phyloP scores from a whole-genome alignment of 768 basidiomycete genomes.

The Pleurotus citrinopileatus region DNA sequence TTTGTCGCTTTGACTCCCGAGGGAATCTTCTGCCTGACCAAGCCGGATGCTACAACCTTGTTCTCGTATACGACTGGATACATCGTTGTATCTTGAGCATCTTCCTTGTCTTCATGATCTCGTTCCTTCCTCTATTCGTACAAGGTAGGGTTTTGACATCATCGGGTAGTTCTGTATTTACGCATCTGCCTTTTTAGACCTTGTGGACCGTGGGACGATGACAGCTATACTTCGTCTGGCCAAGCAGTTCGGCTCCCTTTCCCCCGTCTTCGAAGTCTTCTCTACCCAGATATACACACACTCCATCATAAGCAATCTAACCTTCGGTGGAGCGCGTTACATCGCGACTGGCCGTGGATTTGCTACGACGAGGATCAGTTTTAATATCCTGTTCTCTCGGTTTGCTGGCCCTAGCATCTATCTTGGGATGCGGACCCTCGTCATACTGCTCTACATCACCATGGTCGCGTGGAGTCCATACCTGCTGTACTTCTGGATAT shows the following conservation, averaged over 20 bases:
- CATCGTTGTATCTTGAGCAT: conserved; percentile 95
- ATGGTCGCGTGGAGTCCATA: conserved; percentile 89
- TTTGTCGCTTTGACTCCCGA: conserved; percentile 75
- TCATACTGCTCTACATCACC: conserved; percentile 93
- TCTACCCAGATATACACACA: conserved; percentile 98
- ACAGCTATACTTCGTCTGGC: conserved; percentile 88
- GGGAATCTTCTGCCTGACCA: conserved; percentile 77
- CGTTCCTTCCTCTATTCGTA: conserved; percentile 91
- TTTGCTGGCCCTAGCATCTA: conserved; percentile 99
- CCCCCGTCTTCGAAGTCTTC: conserved; percentile 97
- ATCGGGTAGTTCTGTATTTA: conserved; percentile 8
- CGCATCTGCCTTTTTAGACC: conserved; percentile 51
- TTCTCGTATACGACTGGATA: conserved; percentile 95
- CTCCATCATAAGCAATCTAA: conserved; percentile 95
- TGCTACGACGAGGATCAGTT: conserved; percentile 92
- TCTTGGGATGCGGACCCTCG: conserved; percentile 88
- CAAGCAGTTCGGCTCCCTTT: conserved; percentile 93
- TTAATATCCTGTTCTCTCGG: conserved; percentile 94
- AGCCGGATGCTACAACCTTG: conserved; percentile 90
- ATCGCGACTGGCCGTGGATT: conserved; percentile 99
- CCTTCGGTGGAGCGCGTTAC: conserved; percentile 96
- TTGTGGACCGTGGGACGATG: conserved; percentile 92
- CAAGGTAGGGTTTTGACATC: conserved; percentile 59
- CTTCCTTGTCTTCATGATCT: conserved; percentile 97
- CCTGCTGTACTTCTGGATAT: conserved; percentile 97